phyloP scores from a whole-genome alignment of 169 alveolate species.

The Eimeria falciformis region DNA sequence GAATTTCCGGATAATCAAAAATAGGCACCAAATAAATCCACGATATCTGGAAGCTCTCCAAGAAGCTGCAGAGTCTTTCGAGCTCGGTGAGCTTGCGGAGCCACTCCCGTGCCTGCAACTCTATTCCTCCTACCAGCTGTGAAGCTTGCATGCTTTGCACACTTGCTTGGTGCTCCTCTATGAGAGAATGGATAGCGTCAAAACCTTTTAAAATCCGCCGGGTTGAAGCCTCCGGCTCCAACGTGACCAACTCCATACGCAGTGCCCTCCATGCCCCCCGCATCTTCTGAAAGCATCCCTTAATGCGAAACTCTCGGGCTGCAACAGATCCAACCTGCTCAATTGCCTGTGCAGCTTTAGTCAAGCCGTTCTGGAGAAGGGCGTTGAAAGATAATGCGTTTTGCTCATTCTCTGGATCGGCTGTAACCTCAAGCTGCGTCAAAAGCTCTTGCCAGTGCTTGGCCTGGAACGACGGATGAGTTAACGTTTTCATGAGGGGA shows the following conservation, averaged over 20 bases:
- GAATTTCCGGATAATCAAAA: slow-evolving; percentile 88
- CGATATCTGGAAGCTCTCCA: slow-evolving; percentile 82
- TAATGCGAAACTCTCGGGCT: slow-evolving; percentile 29
- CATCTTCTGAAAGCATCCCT: slow-evolving; percentile 73
- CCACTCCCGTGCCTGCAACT: slow-evolving; percentile 90
- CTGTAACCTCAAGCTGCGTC: slow-evolving; percentile 8
- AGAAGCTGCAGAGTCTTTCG: slow-evolving; percentile 80
- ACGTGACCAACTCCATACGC: slow-evolving; percentile 81
- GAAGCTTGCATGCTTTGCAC: slow-evolving; percentile 90
- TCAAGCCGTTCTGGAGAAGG: slow-evolving; percentile 79
- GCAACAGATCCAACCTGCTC: slow-evolving; percentile 80
- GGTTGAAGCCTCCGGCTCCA: slow-evolving; percentile 83
- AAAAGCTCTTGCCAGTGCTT: slow-evolving; percentile 66
- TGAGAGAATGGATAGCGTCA: slow-evolving; percentile 86
- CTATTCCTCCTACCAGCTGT: slow-evolving; percentile 88
- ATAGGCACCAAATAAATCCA: slow-evolving; percentile 89
- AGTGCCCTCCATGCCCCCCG: slow-evolving; percentile 44
- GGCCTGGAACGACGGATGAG: slow-evolving; percentile 57
- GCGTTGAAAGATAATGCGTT: slow-evolving; percentile 75
- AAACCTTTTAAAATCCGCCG: slow-evolving; percentile 85
- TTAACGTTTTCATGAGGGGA: slow-evolving; percentile 45
- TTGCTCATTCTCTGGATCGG: not conserved
- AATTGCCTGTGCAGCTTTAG: slow-evolving; percentile 79
- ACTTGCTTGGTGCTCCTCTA: slow-evolving; percentile 91
- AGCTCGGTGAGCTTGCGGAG: slow-evolving; percentile 87